Conservation (phyloP, 768 basidiomycete species). For the Trametes elegans region DNA sequence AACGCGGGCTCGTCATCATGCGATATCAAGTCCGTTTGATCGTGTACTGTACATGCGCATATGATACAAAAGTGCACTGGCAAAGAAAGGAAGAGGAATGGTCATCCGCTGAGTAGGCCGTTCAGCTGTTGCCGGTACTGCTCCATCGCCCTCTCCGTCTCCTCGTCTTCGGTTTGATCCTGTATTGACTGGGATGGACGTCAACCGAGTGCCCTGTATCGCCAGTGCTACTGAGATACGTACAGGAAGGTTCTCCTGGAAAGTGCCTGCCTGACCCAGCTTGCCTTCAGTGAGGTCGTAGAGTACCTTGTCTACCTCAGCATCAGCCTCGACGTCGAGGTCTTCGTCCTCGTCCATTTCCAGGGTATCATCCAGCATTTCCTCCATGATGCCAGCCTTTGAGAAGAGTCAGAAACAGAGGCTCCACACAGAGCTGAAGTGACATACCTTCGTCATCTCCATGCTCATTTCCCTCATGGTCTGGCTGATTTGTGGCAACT, state of each 20-base stretch:
- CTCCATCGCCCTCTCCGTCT: conserved; percentile 86
- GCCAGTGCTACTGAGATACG: conserved; percentile 30
- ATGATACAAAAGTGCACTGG: conserved; percentile 10
- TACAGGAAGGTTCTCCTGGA: conserved; percentile 73
- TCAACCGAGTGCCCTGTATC: background rate
- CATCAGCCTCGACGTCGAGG: conserved; percentile 94
- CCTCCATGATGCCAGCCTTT: conserved; percentile 95
- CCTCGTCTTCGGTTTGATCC: conserved; percentile 70
- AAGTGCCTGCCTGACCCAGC: conserved; percentile 80
- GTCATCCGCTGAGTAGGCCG: conserved; percentile 66
- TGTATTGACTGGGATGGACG: conserved; percentile 46
- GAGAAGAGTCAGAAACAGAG: background rate
- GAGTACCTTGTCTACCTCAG: conserved; percentile 94
- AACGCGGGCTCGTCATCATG: background rate
- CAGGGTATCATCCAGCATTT: conserved; percentile 94
- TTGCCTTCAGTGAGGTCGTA: conserved; percentile 96
- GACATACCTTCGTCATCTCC: conserved; percentile 95
- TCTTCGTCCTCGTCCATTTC: conserved; percentile 94
- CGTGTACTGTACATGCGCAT: background rate
- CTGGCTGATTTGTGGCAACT: conserved; percentile 87
- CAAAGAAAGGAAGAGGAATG: background rate
- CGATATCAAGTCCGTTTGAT: background rate
- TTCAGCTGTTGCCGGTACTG: conserved; percentile 87
- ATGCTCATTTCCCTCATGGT: conserved; percentile 98
- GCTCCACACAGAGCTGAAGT: background rate